Conservation (phyloP, 495 filamentous ascomycete species). For the Friedmanniomyces simplex region DNA sequence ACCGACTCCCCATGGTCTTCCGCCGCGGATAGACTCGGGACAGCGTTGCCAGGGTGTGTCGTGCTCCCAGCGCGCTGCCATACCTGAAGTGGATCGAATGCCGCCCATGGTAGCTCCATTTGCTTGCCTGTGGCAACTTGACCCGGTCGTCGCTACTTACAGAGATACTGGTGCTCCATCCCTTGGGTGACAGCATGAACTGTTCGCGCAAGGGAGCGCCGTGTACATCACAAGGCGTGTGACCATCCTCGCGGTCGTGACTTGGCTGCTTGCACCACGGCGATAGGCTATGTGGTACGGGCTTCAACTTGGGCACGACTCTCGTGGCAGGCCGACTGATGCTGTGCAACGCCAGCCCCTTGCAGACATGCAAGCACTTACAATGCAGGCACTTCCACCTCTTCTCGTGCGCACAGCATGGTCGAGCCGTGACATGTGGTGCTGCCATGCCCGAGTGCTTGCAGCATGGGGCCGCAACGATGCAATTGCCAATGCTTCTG, state of each 20-base stretch:
- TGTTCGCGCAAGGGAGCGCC: neutral
- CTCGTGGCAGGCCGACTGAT: neutral
- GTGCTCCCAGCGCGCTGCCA: neutral
- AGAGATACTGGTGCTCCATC: neutral
- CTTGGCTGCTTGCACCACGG: constrained; percentile 1
- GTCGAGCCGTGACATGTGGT: neutral
- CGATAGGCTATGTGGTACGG: no score
- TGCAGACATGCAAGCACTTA: constrained; percentile 11
- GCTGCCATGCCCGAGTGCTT: constrained; percentile 6
- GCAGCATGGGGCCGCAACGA: neutral
- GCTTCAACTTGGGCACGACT: neutral
- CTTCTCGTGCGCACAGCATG: neutral
- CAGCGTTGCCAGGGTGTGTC: neutral
- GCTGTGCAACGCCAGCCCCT: constrained; percentile 8
- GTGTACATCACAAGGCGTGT: neutral
- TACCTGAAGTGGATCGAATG: neutral
- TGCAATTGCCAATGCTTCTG: neutral
- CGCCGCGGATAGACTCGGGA: neutral
- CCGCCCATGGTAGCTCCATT: no score
- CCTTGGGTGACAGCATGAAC: neutral
- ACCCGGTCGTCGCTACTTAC: neutral
- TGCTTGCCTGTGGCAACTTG: no score
- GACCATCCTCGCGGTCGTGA: neutral
- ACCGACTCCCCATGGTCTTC: neutral
- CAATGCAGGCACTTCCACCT: constrained; percentile 3